Evolutionary conservation across 495 filamentous ascomycete species (phyloP), one percentile per base, ranked within the genome.

Genomic region (Trichoderma reesei): DNA sequence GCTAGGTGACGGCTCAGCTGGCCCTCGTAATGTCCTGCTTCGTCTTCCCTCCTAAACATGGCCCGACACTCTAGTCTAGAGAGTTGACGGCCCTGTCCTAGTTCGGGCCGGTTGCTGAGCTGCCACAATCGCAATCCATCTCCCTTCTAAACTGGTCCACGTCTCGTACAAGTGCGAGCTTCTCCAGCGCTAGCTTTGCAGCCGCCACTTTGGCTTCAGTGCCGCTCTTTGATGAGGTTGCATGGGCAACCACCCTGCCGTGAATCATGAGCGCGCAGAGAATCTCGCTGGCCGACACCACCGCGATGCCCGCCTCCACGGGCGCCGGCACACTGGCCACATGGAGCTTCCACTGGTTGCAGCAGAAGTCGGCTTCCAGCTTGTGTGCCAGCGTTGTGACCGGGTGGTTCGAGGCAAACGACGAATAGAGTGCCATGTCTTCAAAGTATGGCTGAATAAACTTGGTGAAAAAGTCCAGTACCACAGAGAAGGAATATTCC

Each of bases 351-450:
- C 82, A 85, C 44, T 80, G 71, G 8, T 41, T 63, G 64, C 84
- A 87, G 34, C 72, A 67, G 62, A 84, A 77, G 46, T 76, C 68
- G 5, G 73, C 66, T 62, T 74, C 70, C 67, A 87, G 73, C 60
- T 75, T 64, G 42, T 75, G 74, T 26, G 69, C 69, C 0, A 82
- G 67, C 39, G 76, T 74, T 0, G 77, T 84, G 1, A 80, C 89
- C 1, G 94, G 93, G 66, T 98, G 92, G 20, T 89, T 90, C 71
- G 89, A 91, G 2, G 94, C 94, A 72, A 89, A 96, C 0, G 84
- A 86, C 73, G 96, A 92, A 70, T 96, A 96, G 38, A 95, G 79
- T 11, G 79, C 74, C 88, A 98, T 96, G 73, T 98, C 90, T 67
- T 85, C 81, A 66, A 98, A 98, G 72, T 83, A 97, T 18, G 85